Evolutionary conservation across 371 early-diverging fungal genomes (phyloP), one percentile per base, ranked within the genome.

Genomic region (Actinomucor elegans): DNA sequence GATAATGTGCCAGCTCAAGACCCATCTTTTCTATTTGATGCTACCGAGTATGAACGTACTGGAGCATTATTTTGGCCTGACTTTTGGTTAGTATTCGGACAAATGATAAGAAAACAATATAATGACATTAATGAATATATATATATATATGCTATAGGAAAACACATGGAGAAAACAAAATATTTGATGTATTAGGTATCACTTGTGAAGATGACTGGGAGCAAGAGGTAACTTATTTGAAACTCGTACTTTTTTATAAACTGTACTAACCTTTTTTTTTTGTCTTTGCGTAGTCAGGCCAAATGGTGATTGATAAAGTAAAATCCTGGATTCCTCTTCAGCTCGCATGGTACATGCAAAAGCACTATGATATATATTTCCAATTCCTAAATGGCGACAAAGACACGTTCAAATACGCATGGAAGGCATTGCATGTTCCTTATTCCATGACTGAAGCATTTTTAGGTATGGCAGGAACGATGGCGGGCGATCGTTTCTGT

Each of bases 11-110:
- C 75, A 5, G 55, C 73, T 0, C 40, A 52, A 15, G 76, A 84
- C 26, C 82, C 80, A 1, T 54, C 74, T 2, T 72, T 67, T 26
- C 46, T 81, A 18, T 84, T 84, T 57, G 62, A 73, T 27, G 58
- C 61, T 7, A 28, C 48, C n/a, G 70, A 61, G 33, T 84, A 70
- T 45, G 55, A 59, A 34, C 28, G 43, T n/a, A 73, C 63, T 8
- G 81, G 82, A 23, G 79, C 77, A 0, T 36, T 84, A 21, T 78
- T 84, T 34, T 84, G 84, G 84, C 77, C 77, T 0, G 84, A 84
- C 48, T 81, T 70, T 43, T 80, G 83, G 73, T 70, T 62, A 55
- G 52, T 28, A 6, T 35, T 6, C 29, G 42, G 5, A 9, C 3
- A 12, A 18, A 40, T n/a, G n/a, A 17, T 3, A 29, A 24, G 36